phyloP scores from a whole-genome alignment of 2,329 filamentous ascomycete species.

The Pestalotiopsis sp. region DNA sequence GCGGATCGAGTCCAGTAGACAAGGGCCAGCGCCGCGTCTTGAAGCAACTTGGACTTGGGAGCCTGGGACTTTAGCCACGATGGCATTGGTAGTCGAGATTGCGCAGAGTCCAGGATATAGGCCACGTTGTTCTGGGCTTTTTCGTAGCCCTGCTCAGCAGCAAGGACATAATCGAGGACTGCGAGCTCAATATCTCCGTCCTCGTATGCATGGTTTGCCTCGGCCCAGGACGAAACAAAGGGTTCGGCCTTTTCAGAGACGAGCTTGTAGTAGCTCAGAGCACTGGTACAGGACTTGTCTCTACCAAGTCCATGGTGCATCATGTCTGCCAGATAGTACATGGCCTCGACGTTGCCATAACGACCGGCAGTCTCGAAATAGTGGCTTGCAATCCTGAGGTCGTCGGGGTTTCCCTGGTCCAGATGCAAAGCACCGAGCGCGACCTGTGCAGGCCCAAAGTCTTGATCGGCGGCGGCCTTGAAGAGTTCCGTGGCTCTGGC shows the following conservation, averaged over 20 bases:
- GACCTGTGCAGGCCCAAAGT: slow-evolving; percentile 79
- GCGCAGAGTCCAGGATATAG: slow-evolving; percentile 77
- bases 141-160: slow-evolving; percentile 91
- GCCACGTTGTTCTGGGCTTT: slow-evolving; percentile 88
- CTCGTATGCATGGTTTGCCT: slow-evolving; percentile 83
- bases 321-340: slow-evolving; percentile 91
- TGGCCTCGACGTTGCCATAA: slow-evolving; percentile 83
- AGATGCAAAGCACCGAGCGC: slow-evolving; percentile 82
- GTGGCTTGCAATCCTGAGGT: slow-evolving; percentile 75
- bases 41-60: slow-evolving; percentile 41
- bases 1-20: slow-evolving; percentile 96
- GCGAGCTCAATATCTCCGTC: slow-evolving; percentile 79
- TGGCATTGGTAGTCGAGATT: slow-evolving; percentile 61
- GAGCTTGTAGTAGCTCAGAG: slow-evolving; percentile 80
- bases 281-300: slow-evolving; percentile 76
- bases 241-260: slow-evolving; percentile 75
- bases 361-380: slow-evolving; percentile 88
- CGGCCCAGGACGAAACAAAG: slow-evolving; percentile 75
- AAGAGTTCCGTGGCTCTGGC: slow-evolving; percentile 76
- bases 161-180: slow-evolving; percentile 80
- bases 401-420: slow-evolving; percentile 73
- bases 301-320: slow-evolving; percentile 78
- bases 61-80: slow-evolving; percentile 50
- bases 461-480: slow-evolving; percentile 78
- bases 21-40: slow-evolving; percentile 68